Percentiles rank a stretch among this genome's conserved stretches.
These are phyloP conservation scores for Rhodamnia rubescens DNA, from an alignment of 345 rosid genomes.

Conservation along the genomic window DNA sequence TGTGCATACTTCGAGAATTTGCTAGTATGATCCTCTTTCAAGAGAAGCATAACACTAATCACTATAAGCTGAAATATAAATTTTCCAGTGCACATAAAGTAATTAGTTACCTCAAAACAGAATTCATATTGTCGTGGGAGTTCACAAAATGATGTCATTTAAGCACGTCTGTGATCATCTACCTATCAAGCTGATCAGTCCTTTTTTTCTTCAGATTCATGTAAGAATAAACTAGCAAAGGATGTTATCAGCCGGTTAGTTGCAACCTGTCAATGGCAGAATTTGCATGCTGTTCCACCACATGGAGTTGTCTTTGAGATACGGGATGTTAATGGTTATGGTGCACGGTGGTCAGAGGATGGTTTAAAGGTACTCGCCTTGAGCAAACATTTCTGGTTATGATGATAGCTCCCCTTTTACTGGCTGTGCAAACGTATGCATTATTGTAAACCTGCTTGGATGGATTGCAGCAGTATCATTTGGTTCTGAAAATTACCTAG, in stretches of 20 bases:
- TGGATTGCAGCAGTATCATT: neutral
- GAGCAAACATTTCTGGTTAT: neutral
- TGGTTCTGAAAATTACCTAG: neutral
- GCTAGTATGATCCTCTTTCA: neutral
- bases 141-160: neutral
- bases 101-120: neutral
- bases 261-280: constrained; percentile 48
- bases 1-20: neutral
- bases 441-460: neutral
- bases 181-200: neutral
- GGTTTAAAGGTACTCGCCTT: constrained; percentile 43
- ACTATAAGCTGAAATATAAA: neutral
- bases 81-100: neutral
- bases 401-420: neutral
- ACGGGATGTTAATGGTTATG: constrained; percentile 52
- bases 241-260: constrained; percentile 28
- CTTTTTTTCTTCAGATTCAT: constrained; percentile 26
- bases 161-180: neutral
- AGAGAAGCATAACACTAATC: neutral
- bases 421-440: neutral
- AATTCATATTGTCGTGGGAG: neutral
- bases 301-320: constrained; percentile 67
- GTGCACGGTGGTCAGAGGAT: constrained; percentile 69
- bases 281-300: constrained; percentile 50
- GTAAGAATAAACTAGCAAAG: constrained; percentile 46